A percentile compares a stretch with the other conserved stretches of the same genome.
phyloP scores from a whole-genome alignment of 2,329 filamentous ascomycete species.

The Fusarium foetens region DNA sequence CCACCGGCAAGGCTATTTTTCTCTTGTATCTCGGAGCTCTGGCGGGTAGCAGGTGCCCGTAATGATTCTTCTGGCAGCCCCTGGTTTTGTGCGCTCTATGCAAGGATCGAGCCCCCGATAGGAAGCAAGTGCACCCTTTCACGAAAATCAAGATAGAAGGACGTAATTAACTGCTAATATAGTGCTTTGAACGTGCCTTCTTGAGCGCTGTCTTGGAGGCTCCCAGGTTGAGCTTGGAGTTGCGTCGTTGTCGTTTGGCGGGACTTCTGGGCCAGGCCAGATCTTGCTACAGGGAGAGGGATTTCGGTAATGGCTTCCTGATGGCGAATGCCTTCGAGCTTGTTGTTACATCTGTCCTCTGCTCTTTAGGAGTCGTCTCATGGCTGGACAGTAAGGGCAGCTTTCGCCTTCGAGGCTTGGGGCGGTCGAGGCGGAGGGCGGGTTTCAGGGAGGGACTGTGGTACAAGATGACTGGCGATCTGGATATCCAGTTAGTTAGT shows the following conservation, averaged over 20 bases:
- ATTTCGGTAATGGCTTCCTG: no score
- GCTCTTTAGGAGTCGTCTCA: fast-evolving
- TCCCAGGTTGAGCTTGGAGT: not conserved
- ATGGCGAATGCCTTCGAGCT: fast-evolving
- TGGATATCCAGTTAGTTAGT: fast-evolving
- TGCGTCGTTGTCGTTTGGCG: not conserved
- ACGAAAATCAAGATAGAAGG: no score
- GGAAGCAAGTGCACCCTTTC: no score
- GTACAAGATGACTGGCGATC: not conserved
- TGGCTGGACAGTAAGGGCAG: no score
- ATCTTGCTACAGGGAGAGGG: not conserved
- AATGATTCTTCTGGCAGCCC: not conserved
- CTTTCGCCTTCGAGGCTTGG: not conserved
- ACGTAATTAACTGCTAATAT: fast-evolving
- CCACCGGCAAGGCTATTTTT: fast-evolving
- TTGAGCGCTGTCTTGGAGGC: no score
- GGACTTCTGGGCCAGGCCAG: not conserved
- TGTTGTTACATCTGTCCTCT: fast-evolving
- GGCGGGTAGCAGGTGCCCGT: fast-evolving
- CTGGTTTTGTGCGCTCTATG: not conserved
- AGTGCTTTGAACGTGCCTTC: fast-evolving
- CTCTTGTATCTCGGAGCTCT: not conserved
- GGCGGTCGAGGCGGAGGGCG: not conserved
- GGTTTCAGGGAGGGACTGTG: not conserved
- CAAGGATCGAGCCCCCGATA: not conserved